A percentile compares a stretch with the other conserved stretches of the same genome.
These are phyloP conservation scores for Xerocomellus amylosporus DNA, from an alignment of 768 basidiomycete species.

Conservation along the genomic window DNA sequence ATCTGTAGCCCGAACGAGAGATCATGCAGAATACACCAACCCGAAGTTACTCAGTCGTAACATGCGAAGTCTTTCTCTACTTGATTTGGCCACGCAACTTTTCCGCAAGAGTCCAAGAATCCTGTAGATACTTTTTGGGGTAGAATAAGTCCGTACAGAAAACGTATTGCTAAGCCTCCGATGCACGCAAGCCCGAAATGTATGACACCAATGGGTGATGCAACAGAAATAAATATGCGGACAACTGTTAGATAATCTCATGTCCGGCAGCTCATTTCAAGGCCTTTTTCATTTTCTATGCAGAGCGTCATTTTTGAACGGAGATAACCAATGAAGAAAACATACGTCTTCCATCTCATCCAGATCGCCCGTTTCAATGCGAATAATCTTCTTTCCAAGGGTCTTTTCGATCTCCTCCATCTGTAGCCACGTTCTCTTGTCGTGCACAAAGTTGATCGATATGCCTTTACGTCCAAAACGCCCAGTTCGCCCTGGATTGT, in stretches of 20 bases:
- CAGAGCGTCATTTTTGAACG: neutral
- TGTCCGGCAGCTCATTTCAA: slow-evolving; percentile 47
- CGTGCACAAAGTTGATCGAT: slow-evolving; percentile 96
- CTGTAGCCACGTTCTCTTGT: slow-evolving; percentile 80
- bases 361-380: slow-evolving; percentile 85
- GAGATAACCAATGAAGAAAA: slow-evolving; percentile 16
- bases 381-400: slow-evolving; percentile 73
- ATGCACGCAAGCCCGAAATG: neutral
- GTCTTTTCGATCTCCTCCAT: slow-evolving; percentile 87
- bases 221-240: neutral
- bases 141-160: neutral
- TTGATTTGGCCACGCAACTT: neutral
- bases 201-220: neutral
- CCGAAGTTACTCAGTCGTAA: neutral
- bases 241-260: neutral
- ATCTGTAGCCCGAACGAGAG: neutral
- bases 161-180: neutral
- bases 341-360: slow-evolving; percentile 92
- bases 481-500: slow-evolving; percentile 80
- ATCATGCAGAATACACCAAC: neutral
- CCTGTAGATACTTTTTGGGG: neutral
- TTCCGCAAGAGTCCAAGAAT: too few relatives aligned
- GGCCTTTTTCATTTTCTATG: slow-evolving; percentile 80
- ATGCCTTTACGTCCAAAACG: slow-evolving; percentile 97
- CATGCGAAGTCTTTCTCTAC: neutral